Evolutionary conservation across 192 early-diverging fungal species (phyloP).

Genomic region (Coemansia sp.): DNA sequence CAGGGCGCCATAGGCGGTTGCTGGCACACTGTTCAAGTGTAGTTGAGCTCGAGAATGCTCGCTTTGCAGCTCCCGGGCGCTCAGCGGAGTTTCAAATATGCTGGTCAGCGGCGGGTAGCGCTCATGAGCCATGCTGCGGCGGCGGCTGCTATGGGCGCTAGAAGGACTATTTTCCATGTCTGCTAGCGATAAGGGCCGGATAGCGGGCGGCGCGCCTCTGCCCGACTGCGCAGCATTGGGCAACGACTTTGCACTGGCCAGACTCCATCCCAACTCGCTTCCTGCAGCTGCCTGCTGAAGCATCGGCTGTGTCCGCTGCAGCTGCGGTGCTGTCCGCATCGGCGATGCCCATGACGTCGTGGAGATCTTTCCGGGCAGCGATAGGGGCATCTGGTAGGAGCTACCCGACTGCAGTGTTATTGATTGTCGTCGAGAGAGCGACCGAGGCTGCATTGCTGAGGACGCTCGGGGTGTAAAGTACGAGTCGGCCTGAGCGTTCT

Average conservation of each 20-base stretch:
- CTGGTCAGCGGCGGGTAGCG: constrained; percentile 52
- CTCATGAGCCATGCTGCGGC: constrained; percentile 45
- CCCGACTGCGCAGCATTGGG: constrained; percentile 6
- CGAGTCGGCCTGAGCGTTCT: constrained; percentile 9
- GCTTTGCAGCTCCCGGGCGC: background rate
- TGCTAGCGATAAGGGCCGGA: constrained; percentile 9
- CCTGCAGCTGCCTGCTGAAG: background rate
- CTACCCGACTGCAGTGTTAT: constrained; percentile 45
- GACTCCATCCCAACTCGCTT: constrained; percentile 17
- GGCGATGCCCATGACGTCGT: constrained; percentile 2
- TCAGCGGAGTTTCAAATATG: constrained; percentile 32
- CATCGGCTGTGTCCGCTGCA: constrained; percentile 5
- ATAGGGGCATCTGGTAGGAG: constrained; percentile 24
- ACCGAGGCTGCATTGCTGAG: constrained; percentile 12
- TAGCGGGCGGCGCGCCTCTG: background rate
- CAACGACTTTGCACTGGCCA: constrained; percentile 37
- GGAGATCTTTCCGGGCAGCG: constrained; percentile 13
- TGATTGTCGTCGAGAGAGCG: constrained; percentile 34
- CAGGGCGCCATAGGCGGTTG: background rate
- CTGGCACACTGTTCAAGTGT: constrained; percentile 3
- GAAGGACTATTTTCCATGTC: background rate
- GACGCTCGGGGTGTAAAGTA: constrained; percentile 12
- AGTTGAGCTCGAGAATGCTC: constrained; percentile 9
- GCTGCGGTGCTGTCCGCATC: constrained; percentile 1
- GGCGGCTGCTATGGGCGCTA: constrained; percentile 13